Conservation (phyloP, 352 stramenopile genomes). For the Phytophthora citrophthora region DNA sequence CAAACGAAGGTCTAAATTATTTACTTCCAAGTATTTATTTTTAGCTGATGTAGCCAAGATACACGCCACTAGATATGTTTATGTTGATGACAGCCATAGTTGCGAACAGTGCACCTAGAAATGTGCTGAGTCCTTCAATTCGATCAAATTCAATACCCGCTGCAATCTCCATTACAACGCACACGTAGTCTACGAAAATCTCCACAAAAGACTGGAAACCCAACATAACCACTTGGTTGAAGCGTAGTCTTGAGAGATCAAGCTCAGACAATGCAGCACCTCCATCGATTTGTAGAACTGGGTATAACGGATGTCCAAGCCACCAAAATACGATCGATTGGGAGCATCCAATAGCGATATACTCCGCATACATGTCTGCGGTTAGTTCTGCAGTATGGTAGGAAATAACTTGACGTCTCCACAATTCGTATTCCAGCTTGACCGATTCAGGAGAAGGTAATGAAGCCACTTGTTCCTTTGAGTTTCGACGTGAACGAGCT, state of each 20-base stretch:
- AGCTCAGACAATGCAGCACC: constrained; percentile 13
- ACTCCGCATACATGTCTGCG: constrained; percentile 60
- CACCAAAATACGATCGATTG: constrained; percentile 50
- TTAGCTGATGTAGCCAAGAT: constrained; percentile 13
- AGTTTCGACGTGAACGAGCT: neutral
- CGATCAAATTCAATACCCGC: constrained; percentile 35
- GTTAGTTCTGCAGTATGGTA: constrained; percentile 49
- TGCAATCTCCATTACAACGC: constrained; percentile 36
- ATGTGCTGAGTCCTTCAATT: constrained; percentile 26
- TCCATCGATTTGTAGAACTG: constrained; percentile 5
- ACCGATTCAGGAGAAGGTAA: neutral
- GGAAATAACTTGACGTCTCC: constrained; percentile 29
- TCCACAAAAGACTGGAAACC: constrained; percentile 28
- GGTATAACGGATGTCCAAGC: constrained; percentile 41
- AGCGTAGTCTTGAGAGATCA: constrained; percentile 8
- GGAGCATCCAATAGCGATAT: constrained; percentile 54
- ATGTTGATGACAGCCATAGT: constrained; percentile 36
- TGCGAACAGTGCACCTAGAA: constrained; percentile 31
- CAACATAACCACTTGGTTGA: constrained; percentile 27
- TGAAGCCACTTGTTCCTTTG: neutral
- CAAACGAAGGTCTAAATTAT: too few relatives aligned
- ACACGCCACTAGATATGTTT: constrained; percentile 35
- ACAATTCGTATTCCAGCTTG: constrained; percentile 32
- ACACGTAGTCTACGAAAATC: constrained; percentile 38
- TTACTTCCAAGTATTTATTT: too few relatives aligned